Evolutionary conservation across 805 yeast species (phyloP).

Genomic region (Yarrowia sp.): DNA sequence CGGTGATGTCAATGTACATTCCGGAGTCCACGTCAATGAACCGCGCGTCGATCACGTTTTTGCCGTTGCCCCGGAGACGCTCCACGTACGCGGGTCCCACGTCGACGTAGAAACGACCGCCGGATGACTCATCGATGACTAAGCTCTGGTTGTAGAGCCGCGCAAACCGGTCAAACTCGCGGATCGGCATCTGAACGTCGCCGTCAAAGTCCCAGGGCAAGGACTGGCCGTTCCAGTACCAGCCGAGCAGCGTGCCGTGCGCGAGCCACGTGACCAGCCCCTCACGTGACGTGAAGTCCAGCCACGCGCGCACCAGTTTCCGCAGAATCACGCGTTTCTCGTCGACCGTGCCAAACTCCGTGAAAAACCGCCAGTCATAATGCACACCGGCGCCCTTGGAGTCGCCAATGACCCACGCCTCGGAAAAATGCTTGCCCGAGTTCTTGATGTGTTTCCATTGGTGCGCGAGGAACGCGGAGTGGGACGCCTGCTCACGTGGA

Average conservation of each 20-base stretch:
- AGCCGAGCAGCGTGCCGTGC: constrained; percentile 58
- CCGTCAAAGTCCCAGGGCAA: constrained; percentile 62
- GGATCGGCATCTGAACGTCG: constrained; percentile 61
- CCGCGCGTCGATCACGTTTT: constrained; percentile 60
- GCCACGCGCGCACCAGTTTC: constrained; percentile 56
- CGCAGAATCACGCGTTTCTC: constrained; percentile 58
- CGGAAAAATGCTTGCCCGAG: constrained; percentile 35
- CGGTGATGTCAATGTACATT: constrained; percentile 64
- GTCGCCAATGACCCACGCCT: constrained; percentile 17
- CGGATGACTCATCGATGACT: constrained; percentile 52
- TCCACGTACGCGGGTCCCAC: constrained; percentile 59
- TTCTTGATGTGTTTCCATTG: constrained; percentile 10
- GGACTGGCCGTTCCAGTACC: constrained; percentile 59
- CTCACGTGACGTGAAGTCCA: constrained; percentile 54
- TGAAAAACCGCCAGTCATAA: constrained; percentile 75
- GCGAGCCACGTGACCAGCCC: constrained; percentile 58
- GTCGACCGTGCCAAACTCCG: constrained; percentile 51
- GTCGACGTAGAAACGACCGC: constrained; percentile 50
- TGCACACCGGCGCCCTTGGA: constrained; percentile 43
- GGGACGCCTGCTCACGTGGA: not conserved
- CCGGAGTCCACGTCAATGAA: constrained; percentile 69
- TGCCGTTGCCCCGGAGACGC: constrained; percentile 58
- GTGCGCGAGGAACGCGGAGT: not conserved
- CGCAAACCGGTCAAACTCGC: constrained; percentile 57
- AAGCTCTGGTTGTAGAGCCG: constrained; percentile 57